Evolutionary conservation across 2,329 filamentous ascomycete genomes (phyloP).

Genomic region (Boeremia exigua): DNA sequence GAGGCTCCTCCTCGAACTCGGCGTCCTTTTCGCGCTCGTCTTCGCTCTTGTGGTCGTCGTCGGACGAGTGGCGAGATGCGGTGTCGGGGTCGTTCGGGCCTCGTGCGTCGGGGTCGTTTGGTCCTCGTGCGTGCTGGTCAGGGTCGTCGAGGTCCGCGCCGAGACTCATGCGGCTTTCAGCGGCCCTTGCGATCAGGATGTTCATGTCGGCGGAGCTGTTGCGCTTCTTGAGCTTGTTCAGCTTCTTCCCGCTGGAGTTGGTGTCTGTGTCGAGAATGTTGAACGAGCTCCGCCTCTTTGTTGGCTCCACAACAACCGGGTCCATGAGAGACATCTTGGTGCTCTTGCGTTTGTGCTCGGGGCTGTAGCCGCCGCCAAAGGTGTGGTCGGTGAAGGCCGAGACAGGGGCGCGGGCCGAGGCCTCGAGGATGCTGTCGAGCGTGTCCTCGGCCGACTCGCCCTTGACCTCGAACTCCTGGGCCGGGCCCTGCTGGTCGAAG

Average conservation of each 20-base stretch:
- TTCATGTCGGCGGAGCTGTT: conserved; percentile 49
- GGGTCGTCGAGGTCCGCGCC: conserved; percentile 39
- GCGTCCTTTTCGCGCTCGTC: conserved; percentile 45
- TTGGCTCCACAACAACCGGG: conserved; percentile 27
- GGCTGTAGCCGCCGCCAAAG: conserved; percentile 79
- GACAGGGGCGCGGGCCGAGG: conserved; percentile 85
- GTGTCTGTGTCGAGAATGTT: conserved; percentile 47
- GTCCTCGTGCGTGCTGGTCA: conserved; percentile 40
- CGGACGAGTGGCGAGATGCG: conserved; percentile 27
- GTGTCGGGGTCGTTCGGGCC: conserved; percentile 38
- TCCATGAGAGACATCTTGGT: conserved; percentile 36
- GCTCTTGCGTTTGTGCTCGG: conserved; percentile 50
- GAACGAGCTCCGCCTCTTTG: conserved; percentile 47
- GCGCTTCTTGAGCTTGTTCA: conserved; percentile 51
- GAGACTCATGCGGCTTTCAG: conserved; percentile 47
- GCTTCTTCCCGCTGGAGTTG: conserved; percentile 42
- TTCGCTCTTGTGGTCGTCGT: conserved; percentile 42
- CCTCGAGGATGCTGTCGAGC: conserved; percentile 89
- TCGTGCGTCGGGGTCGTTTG: conserved; percentile 36
- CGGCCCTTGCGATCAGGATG: conserved; percentile 40
- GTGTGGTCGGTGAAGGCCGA: conserved; percentile 90
- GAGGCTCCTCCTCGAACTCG: conserved; percentile 29
- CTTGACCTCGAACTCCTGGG: conserved; percentile 63
- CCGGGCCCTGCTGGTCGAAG: conserved; percentile 72
- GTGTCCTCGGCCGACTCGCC: conserved; percentile 87